These are phyloP conservation scores for Moricandia arvensis DNA, from an alignment of 345 rosid genomes.

Conservation along the genomic window DNA sequence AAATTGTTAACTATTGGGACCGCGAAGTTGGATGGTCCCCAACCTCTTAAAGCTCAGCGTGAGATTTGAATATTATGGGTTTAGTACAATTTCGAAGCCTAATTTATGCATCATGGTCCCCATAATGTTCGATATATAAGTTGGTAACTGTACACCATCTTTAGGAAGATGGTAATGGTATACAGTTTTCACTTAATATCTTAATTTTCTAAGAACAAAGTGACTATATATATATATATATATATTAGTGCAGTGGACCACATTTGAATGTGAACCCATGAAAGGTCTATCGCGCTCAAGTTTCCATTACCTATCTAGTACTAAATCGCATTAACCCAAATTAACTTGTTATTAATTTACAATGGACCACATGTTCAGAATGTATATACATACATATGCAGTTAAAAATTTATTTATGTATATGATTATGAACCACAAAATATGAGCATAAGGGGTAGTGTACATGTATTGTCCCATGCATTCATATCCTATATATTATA, in stretches of 20 bases:
- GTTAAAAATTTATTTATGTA: neutral
- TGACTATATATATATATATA: neutral
- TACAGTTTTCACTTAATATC: constrained; percentile 20
- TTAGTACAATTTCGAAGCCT: constrained; percentile 38
- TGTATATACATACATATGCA: neutral
- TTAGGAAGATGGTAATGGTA: constrained; percentile 29
- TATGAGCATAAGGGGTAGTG: neutral
- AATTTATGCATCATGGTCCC: constrained; percentile 39
- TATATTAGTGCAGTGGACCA: constrained; percentile 18
- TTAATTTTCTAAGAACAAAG: constrained; percentile 6
- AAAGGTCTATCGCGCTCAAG: constrained; percentile 37
- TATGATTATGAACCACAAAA: neutral
- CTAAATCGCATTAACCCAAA: constrained; percentile 29
- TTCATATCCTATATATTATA: neutral
- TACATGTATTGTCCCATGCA: constrained; percentile 7
- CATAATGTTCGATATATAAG: constrained; percentile 25
- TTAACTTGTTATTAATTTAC: constrained; percentile 1
- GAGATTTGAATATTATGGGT: constrained; percentile 38
- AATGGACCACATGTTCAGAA: constrained; percentile 21
- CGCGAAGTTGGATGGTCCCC: constrained; percentile 38
- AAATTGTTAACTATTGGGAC: neutral
- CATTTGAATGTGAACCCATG: constrained; percentile 33
- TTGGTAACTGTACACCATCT: constrained; percentile 27
- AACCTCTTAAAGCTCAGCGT: constrained; percentile 30
- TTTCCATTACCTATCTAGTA: constrained; percentile 31